Percentiles rank a stretch among this genome's conserved stretches.
Evolutionary conservation across 176 grass and related monocot genomes (phyloP).

Genomic region (Canna indica): DNA sequence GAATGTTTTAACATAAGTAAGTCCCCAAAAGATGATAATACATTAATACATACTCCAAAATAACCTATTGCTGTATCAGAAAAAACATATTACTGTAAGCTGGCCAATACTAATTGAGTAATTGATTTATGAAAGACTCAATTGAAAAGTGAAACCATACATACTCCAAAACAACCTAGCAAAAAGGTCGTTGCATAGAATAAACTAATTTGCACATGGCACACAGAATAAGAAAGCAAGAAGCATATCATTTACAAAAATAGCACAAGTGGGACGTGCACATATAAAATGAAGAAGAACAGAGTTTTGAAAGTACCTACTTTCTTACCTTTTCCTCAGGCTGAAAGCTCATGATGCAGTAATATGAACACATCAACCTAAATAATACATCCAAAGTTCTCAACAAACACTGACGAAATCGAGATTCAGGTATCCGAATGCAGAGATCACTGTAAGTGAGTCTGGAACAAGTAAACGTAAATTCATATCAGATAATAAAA

Average conservation of each 20-base stretch:
- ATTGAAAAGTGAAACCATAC: not conserved
- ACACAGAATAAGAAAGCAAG: too few relatives aligned
- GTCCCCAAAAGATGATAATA: not conserved
- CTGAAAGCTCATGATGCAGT: constrained; percentile 78
- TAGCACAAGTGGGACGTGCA: too few relatives aligned
- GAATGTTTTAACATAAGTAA: too few relatives aligned
- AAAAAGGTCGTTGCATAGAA: too few relatives aligned
- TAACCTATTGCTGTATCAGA: too few relatives aligned
- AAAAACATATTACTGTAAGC: too few relatives aligned
- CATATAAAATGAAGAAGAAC: too few relatives aligned
- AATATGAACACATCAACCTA: constrained; percentile 85
- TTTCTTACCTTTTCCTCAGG: constrained; percentile 57
- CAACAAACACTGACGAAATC: constrained; percentile 84
- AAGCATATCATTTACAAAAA: too few relatives aligned
- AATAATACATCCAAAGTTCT: constrained; percentile 80
- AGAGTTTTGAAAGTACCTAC: too few relatives aligned
- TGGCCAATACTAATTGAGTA: too few relatives aligned
- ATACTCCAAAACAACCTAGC: not conserved
- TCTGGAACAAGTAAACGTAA: constrained; percentile 38
- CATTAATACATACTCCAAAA: too few relatives aligned
- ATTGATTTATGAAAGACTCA: not conserved
- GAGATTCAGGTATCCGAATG: constrained; percentile 83
- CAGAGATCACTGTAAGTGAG: constrained; percentile 98
- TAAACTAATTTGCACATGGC: too few relatives aligned
- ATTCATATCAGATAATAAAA: not conserved